These are phyloP conservation scores for Gossypium bickii DNA, from an alignment of 345 rosid species.

Conservation along the genomic window DNA sequence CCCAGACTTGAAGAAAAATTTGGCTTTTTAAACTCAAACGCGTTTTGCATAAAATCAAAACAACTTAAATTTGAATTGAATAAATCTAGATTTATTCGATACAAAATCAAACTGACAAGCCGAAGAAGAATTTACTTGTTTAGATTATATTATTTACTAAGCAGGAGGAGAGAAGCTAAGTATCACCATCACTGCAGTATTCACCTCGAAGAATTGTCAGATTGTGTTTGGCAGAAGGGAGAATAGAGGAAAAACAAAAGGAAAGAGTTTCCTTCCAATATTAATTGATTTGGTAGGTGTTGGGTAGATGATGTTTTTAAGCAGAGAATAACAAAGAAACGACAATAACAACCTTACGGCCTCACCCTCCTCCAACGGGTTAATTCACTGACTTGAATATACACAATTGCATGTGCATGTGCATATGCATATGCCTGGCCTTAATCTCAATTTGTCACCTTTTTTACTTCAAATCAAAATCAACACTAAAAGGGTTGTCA, in stretches of 20 bases:
- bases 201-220: slow-evolving; percentile 22
- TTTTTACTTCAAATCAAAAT: background rate
- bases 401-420: slow-evolving; percentile 11
- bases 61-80: too few relatives aligned
- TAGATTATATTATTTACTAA: background rate
- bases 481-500: background rate
- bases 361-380: background rate
- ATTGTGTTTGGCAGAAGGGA: slow-evolving; percentile 20
- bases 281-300: background rate
- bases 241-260: background rate
- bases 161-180: background rate
- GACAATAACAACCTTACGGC: slow-evolving; percentile 9
- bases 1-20: too few relatives aligned
- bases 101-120: too few relatives aligned
- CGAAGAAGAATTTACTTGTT: too few relatives aligned
- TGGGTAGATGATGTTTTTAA: background rate
- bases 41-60: too few relatives aligned
- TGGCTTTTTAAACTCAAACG: too few relatives aligned
- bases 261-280: background rate
- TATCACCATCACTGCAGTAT: background rate
- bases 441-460: background rate
- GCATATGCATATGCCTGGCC: background rate
- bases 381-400: background rate
- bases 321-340: background rate
- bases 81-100: too few relatives aligned